phyloP scores from a whole-genome alignment of 352 stramenopile genomes.

The Pythium aquatile region DNA sequence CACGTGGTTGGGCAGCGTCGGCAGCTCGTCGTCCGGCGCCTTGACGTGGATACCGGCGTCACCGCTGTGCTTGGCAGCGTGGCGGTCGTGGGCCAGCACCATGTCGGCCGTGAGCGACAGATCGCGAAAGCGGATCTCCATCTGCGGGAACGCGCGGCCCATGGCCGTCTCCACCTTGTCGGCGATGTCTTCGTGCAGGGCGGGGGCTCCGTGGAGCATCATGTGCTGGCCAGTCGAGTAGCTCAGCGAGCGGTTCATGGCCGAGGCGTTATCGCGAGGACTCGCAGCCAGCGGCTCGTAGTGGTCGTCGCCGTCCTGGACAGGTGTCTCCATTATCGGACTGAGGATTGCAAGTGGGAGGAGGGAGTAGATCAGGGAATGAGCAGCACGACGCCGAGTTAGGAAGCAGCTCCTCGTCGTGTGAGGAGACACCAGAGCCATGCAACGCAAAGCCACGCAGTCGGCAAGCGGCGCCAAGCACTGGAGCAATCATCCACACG shows the following conservation, averaged over 20 bases:
- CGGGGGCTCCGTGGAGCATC: conserved; percentile 35
- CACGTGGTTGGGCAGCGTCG: conserved; percentile 22
- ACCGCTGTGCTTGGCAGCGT: not conserved
- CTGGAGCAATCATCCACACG: not conserved
- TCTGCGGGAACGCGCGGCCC: conserved; percentile 49
- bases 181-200: conserved; percentile 39
- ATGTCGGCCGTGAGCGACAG: conserved; percentile 50
- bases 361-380: not conserved
- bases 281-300: not conserved
- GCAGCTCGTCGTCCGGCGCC: not conserved
- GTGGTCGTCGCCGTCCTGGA: conserved; percentile 9
- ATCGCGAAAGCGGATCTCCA: conserved; percentile 58
- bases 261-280: not conserved
- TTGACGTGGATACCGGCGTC: conserved; percentile 12
- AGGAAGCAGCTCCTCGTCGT: too few relatives aligned
- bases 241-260: conserved; percentile 18
- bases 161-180: conserved; percentile 42
- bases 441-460: not conserved
- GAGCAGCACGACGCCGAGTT: not conserved
- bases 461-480: not conserved
- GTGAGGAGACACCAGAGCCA: not conserved
- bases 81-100: conserved; percentile 31
- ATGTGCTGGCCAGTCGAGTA: conserved; percentile 35
- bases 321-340: not conserved
- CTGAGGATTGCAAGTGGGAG: not conserved